Evolutionary conservation across 768 basidiomycete species (phyloP), one percentile per base, ranked within the genome.

Genomic region (Hysterangium stoloniferum): DNA sequence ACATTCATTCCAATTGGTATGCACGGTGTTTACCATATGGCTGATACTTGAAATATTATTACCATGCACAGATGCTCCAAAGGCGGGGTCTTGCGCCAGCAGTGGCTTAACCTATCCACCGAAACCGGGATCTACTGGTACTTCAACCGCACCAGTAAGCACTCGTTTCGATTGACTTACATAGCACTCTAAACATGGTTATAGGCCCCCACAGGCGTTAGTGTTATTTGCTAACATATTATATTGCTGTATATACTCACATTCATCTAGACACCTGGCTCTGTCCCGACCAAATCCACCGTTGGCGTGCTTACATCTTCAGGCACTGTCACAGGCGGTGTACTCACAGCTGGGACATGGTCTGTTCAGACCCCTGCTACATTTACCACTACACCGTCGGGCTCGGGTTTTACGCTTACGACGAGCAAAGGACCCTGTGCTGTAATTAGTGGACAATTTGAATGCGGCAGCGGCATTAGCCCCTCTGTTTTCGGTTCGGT

Each of bases 291-390:
- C 44, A 74, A 67, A 57, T 77, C 71, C 13, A 73, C 68, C 15
- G 69, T 80, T 49, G 66, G 68, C 34, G 73, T 75, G 6, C 55
- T 67, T 20, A 63, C 56, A 24, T 66, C 64, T 15, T 51, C 45
- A 24, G 67, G 71, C 22, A 61, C 65, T 6, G 57, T 56, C 5
- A 60, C 69, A 11, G 79, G 79, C 6, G 79, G 78, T 12, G 71
- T 82, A 20, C 68, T 82, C 34, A 70, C 75, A 1, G 59, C 57
- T 6, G 80, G 78, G 17, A 80, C 77, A 11, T 80, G 78, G 78
- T 78, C 77, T 6, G 76, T 74, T 8, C 79, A 81, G 61, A 80
- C 78, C 6, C 66, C 74, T 29, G 79, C 78, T 11, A 80, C 79
- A 2, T 76, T 72, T 57, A 74, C 74, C 1, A 53, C 77, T 25